Conservation (phyloP, 2,329 filamentous ascomycete genomes). For the Fusarium penzigii region DNA sequence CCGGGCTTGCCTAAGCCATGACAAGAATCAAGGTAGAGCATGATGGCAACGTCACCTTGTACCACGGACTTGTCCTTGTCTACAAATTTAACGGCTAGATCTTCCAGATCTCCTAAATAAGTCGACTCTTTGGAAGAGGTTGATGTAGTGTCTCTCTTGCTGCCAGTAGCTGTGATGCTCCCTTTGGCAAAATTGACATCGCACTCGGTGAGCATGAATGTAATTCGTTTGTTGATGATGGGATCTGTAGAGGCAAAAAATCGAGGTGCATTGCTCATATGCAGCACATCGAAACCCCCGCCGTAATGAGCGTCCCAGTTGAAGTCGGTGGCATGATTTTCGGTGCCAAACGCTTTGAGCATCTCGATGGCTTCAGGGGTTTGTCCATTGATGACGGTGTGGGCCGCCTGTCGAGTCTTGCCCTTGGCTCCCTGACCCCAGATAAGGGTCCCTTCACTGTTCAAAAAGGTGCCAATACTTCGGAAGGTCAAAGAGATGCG, state of each 20-base stretch:
- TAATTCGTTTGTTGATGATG: constrained; percentile 50
- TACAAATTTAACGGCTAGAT: constrained; percentile 47
- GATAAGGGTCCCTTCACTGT: constrained; percentile 64
- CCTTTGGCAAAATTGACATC: constrained; percentile 49
- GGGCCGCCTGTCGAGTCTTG: constrained; percentile 64
- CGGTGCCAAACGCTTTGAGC: constrained; percentile 77
- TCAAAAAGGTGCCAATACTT: constrained; percentile 81
- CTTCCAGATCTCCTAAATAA: constrained; percentile 1
- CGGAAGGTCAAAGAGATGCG: constrained; percentile 93
- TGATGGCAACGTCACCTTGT: constrained; percentile 52
- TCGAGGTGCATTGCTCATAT: constrained; percentile 56
- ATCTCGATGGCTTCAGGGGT: constrained; percentile 65
- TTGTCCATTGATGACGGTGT: constrained; percentile 68
- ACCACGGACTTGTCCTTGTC: constrained; percentile 57
- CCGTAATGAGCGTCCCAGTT: constrained; percentile 79
- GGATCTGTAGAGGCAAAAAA: constrained; percentile 52
- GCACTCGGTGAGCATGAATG: constrained; percentile 51
- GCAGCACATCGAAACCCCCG: constrained; percentile 78
- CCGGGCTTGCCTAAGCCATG: constrained; percentile 40
- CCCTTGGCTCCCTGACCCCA: constrained; percentile 88
- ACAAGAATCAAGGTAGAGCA: constrained; percentile 61
- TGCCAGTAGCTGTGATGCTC: constrained; percentile 34
- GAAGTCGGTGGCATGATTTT: constrained; percentile 75
- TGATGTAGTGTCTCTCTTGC: not conserved
- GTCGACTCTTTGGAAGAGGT: not conserved